A percentile compares a stretch with the other conserved stretches of the same genome.
These are phyloP conservation scores for Adansonia grandidieri DNA, from an alignment of 441 rosid species.

Conservation along the genomic window DNA sequence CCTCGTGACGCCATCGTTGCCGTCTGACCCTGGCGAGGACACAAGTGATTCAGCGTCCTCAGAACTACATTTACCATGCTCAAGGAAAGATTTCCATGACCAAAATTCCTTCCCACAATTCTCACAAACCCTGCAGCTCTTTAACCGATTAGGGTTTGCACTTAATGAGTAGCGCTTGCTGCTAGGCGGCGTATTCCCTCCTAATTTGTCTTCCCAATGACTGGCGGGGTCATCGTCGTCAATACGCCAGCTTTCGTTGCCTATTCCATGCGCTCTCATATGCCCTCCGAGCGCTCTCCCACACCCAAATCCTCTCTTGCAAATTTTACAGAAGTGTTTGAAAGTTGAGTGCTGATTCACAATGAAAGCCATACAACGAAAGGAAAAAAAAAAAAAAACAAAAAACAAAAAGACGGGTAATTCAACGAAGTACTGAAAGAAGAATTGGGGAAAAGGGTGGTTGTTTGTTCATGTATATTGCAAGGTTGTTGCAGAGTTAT, in stretches of 20 bases:
- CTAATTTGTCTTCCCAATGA: slow-evolving; percentile 62
- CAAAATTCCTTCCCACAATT: slow-evolving; percentile 70
- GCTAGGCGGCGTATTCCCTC: slow-evolving; percentile 39
- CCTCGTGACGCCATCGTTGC: slow-evolving; percentile 37
- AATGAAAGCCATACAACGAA: slow-evolving; percentile 59
- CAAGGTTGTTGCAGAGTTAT: slow-evolving; percentile 46
- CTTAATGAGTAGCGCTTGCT: slow-evolving; percentile 65
- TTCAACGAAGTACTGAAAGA: slow-evolving; percentile 11
- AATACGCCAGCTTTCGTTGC: slow-evolving; percentile 47
- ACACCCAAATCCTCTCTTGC: slow-evolving; percentile 72
- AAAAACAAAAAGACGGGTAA: not conserved
- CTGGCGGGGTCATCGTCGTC: slow-evolving; percentile 58
- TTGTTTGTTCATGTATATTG: slow-evolving; percentile 46
- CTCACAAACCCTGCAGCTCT: slow-evolving; percentile 63
- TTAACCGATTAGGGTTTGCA: slow-evolving; percentile 63
- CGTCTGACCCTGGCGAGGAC: slow-evolving; percentile 53
- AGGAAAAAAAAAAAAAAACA: too few relatives aligned
- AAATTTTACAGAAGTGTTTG: slow-evolving; percentile 67
- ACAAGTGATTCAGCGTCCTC: slow-evolving; percentile 53
- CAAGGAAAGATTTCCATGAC: slow-evolving; percentile 72
- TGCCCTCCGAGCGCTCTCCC: slow-evolving; percentile 80
- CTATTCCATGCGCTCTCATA: slow-evolving; percentile 81
- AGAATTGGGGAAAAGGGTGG: slow-evolving; percentile 29
- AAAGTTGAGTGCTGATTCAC: slow-evolving; percentile 51
- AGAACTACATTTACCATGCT: slow-evolving; percentile 65